Base-by-base conservation (phyloP, 306 rosid genomes). In the Quercus cerris region DNA sequence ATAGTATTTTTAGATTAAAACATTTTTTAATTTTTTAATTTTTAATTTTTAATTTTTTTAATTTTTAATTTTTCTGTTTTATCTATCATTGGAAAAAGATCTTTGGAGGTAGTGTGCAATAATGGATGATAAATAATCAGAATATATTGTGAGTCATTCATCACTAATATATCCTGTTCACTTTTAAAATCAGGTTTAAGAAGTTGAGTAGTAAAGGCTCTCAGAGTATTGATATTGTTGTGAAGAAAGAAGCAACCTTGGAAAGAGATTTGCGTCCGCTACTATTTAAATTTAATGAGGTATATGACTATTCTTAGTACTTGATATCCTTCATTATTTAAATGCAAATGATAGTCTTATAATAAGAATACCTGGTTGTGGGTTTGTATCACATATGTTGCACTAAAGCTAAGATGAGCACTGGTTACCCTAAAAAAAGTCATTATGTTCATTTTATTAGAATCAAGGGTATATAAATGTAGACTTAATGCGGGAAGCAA, bases 241-340 rank as follows among this genome's bases (percentile, higher is more conserved):
- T 76, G 51, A 84, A 56, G 79, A 86, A 92, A 71, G 99, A 88
- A 78, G 83, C 84, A 74, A 85, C 86, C 44, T 62, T 73, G 80
- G 89, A 86, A 85, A 90, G 91, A 80, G 90, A 87, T 75, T 75
- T 56, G 56, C 89, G 84, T 56, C 99, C 95, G 22, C 55, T 92
- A 78, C 87, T 94, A 44, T 94, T 94, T 82, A 92, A 91, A 84
- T 94, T 80, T 84, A 94, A 94, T 5, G 97, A 94, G 99, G 99
- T 92, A 86, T 33, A 17, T 61, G 44, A 10, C 49, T 69, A 71
- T 76, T 41, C 57, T 23, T 44, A 17, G 46, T 73, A 38, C 15
- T 54, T 49, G 46, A 56, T 18, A 71, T 82, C 78, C 56, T 77
- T 51, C 62, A 15, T 5, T 17, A 18, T 58, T 33, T 69, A 44